A percentile compares a stretch with the other conserved stretches of the same genome.
Conservation (phyloP, 345 rosid genomes). For the Syzygium aqueum region DNA sequence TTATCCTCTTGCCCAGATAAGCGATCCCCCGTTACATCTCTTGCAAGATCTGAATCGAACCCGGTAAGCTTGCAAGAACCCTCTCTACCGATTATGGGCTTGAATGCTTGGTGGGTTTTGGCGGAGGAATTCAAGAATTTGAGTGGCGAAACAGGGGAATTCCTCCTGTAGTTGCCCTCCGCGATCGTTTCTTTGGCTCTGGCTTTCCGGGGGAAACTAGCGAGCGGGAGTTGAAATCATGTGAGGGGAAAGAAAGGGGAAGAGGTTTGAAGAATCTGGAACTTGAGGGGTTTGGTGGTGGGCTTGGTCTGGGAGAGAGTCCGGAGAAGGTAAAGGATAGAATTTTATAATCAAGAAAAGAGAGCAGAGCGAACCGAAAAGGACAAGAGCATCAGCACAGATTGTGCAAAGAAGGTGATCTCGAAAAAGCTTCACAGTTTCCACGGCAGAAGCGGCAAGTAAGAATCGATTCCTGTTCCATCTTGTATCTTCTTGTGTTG, state of each 20-base stretch:
- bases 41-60: not conserved
- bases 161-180: not conserved
- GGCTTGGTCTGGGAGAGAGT: not conserved
- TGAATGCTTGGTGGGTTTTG: not conserved
- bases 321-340: not conserved
- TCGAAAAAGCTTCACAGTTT: not conserved
- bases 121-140: not conserved
- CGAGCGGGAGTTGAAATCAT: not conserved
- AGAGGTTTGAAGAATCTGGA: not conserved
- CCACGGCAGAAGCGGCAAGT: not conserved
- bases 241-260: not conserved
- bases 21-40: not conserved
- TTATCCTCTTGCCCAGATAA: not conserved
- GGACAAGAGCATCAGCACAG: not conserved
- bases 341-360: not conserved
- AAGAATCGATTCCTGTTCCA: not conserved
- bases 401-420: not conserved
- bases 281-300: not conserved
- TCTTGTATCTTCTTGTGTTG: not conserved
- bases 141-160: not conserved
- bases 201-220: not conserved
- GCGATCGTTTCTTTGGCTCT: not conserved
- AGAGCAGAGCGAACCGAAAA: not conserved
- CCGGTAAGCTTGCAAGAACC: not conserved
- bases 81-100: not conserved